Conservation (phyloP, 345 rosid species). For the Aquilaria malaccensis region DNA sequence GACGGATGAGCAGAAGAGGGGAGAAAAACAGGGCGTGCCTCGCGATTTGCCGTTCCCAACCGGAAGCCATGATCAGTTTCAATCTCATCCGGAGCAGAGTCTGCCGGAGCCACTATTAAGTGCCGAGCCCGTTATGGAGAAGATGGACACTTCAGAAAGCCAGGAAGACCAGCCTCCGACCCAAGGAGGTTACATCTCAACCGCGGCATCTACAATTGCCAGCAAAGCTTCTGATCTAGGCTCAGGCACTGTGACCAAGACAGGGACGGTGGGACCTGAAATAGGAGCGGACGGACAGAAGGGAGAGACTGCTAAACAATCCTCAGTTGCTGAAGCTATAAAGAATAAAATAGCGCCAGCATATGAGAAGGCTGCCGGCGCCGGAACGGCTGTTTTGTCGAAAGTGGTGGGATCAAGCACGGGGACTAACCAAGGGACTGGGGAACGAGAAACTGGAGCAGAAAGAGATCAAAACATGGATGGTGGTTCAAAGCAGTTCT, state of each 20-base stretch:
- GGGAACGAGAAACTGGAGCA: neutral
- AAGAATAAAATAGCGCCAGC: constrained; percentile 43
- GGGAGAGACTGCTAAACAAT: constrained; percentile 1
- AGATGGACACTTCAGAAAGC: neutral
- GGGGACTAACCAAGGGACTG: neutral
- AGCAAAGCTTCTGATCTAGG: neutral
- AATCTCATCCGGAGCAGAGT: constrained; percentile 42
- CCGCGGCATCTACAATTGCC: constrained; percentile 8
- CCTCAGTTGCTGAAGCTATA: constrained; percentile 26
- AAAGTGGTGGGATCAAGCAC: constrained; percentile 24
- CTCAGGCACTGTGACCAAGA: too few species aligned
- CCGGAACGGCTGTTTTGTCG: constrained; percentile 28
- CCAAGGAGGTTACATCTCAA: constrained; percentile 14
- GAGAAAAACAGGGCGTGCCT: constrained; percentile 8
- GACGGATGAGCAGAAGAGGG: constrained; percentile 13
- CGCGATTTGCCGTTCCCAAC: constrained; percentile 12
- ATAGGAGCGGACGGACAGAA: neutral
- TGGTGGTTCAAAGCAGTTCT: too few species aligned
- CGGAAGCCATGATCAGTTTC: constrained; percentile 61
- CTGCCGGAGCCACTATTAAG: constrained; percentile 6
- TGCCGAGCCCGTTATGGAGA: neutral
- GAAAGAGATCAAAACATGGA: too few species aligned
- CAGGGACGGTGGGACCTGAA: neutral
- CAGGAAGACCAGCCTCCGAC: constrained; percentile 1
- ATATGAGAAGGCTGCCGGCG: constrained; percentile 35